Conservation (phyloP, 345 rosid species). For the Pseudoturritis turrita region DNA sequence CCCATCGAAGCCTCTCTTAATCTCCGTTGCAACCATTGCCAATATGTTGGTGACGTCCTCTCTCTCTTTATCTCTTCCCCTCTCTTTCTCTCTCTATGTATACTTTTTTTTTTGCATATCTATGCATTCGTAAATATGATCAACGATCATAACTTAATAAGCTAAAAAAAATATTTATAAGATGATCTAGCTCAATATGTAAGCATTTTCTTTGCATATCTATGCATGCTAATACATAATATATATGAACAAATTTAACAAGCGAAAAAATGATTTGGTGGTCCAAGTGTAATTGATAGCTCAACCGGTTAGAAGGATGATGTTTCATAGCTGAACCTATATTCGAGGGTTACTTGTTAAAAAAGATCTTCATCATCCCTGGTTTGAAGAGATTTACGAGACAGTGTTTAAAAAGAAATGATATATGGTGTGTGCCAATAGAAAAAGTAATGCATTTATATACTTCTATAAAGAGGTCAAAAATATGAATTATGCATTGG, state of each 20-base stretch:
- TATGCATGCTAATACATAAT: neutral
- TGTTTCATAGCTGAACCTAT: too few relatives aligned
- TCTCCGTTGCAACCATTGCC: constrained; percentile 76
- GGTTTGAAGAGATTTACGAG: too few relatives aligned
- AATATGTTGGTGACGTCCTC: constrained; percentile 70
- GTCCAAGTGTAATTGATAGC: neutral
- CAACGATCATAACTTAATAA: neutral
- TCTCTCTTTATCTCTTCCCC: constrained; percentile 16
- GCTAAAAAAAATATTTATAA: neutral
- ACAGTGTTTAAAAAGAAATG: too few relatives aligned
- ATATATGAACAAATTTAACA: neutral
- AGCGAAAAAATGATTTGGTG: neutral
- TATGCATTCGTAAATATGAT: neutral
- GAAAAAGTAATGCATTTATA: neutral
- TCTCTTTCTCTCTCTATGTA: neutral
- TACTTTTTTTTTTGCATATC: neutral
- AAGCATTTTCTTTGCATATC: neutral
- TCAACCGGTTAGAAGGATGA: neutral
- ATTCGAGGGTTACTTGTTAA: too few relatives aligned
- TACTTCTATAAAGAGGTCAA: neutral
- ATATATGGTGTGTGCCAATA: neutral
- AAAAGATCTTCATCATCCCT: too few relatives aligned
- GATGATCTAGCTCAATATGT: neutral
- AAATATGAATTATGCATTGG: neutral
- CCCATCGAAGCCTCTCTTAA: constrained; percentile 45